Conservation (phyloP, 805 yeast species). For the Candida oleophila region DNA sequence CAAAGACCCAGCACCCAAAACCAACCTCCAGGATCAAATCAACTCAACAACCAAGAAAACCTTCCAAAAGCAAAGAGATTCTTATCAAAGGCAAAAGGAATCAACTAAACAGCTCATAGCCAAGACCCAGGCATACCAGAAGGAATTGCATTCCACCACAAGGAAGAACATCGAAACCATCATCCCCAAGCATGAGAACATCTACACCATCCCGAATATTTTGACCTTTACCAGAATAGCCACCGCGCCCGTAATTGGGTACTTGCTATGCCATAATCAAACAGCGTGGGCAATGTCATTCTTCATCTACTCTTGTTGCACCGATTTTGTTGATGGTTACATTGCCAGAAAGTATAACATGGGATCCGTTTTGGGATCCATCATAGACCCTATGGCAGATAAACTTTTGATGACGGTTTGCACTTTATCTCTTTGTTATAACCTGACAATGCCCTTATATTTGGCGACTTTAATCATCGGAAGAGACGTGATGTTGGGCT, state of each 20-base stretch:
- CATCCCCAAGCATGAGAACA: constrained; percentile 40
- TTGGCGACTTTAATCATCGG: constrained; percentile 75
- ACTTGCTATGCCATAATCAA: constrained; percentile 64
- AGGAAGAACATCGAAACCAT: constrained; percentile 5
- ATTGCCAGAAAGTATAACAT: constrained; percentile 80
- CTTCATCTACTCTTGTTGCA: constrained; percentile 81
- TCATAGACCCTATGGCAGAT: constrained; percentile 95
- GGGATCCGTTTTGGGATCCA: constrained; percentile 82
- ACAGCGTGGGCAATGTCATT: constrained; percentile 64
- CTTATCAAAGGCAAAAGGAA: constrained; percentile 1
- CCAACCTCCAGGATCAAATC: not conserved
- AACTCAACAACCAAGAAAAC: not conserved
- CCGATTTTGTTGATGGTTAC: constrained; percentile 90
- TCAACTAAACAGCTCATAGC: constrained; percentile 1
- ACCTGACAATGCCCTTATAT: constrained; percentile 64
- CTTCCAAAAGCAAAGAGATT: not conserved
- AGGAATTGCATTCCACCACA: constrained; percentile 4
- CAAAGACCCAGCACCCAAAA: not conserved
- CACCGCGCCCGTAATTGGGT: constrained; percentile 84
- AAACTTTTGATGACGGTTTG: constrained; percentile 85
- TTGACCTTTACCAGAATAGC: constrained; percentile 79
- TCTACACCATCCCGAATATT: constrained; percentile 84
- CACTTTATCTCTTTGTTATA: constrained; percentile 70
- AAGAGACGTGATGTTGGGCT: constrained; percentile 71
- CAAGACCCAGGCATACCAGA: constrained; percentile 2